Base-by-base conservation (phyloP, 305 asterid genomes). In the Nicotiana rustica region DNA sequence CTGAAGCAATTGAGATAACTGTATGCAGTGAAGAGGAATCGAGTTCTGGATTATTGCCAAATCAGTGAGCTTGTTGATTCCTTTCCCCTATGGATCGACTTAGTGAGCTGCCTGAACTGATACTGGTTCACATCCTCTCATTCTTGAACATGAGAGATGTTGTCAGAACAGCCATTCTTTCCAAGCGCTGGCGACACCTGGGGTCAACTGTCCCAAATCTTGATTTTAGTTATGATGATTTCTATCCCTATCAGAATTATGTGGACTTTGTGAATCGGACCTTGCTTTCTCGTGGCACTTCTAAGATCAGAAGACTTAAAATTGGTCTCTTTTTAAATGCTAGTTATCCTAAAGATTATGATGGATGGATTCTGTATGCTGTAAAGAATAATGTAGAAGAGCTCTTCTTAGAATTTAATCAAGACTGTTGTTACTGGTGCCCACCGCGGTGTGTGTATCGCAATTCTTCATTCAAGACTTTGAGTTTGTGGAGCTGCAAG, bases 121-220 rank as follows among this genome's bases (percentile, higher is more conserved):
- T 65, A 65, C 64, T 80, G 68, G 49, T 38, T 64, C 61, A 38
- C 19, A 80, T 65, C 62, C 61, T 62, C 49, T 80, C 83, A 65
- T 80, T 65, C n/a, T 6, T 65, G 83, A 68, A 4, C 21, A 65
- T 31, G 38, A 19, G 49, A 80, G 83, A 80, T 62, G 31, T 65
- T 65, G 83, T 80, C 44, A 80, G 14, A 66, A 80, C 77, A 5
- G 35, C 82, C 19, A 7, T 79, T 41, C 82, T 79, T 55, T 79
- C 82, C 69, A 79, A 79, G 29, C 82, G 65, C n/a, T 79, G 76
- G 76, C 12, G 7, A 2, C 5, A 69, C 62, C 75, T 79, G 9
- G 21, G 82, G 82, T 13, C 69, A 35, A 13, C 15, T 41, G 41
- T 66, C 62, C 73, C 62, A 61, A 4, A 7, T 25, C 61, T 79